These are phyloP conservation scores for Nemania bipapillata DNA, from an alignment of 2,329 filamentous ascomycete genomes.

Conservation along the genomic window DNA sequence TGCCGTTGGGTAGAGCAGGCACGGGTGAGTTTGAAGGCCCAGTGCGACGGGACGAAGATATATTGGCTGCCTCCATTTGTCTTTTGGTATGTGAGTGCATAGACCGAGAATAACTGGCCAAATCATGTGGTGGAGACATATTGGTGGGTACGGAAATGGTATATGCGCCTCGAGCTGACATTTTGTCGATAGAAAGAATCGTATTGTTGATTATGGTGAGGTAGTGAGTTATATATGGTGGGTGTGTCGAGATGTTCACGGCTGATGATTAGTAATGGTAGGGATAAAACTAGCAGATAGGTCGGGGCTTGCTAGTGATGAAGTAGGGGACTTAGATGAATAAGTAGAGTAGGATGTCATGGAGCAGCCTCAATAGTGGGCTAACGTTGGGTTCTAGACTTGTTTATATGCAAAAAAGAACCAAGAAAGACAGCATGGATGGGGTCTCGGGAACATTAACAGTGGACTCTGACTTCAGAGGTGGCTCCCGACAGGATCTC, in stretches of 20 bases:
- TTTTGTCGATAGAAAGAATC: slow-evolving; percentile 22
- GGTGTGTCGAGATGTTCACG: slow-evolving; percentile 2
- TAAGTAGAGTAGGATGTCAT: background rate
- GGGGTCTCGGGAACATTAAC: slow-evolving; percentile 12
- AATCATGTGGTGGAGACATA: slow-evolving; percentile 48
- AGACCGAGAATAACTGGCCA: slow-evolving; percentile 63
- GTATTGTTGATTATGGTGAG: background rate
- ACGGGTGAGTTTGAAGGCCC: slow-evolving; percentile 34
- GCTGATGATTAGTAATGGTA: background rate
- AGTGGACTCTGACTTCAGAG: slow-evolving; percentile 44
- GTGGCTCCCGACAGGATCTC: slow-evolving; percentile 8
- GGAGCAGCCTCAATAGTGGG: background rate
- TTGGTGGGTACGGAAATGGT: slow-evolving; percentile 46
- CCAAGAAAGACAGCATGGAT: slow-evolving; percentile 16
- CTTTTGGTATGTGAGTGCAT: slow-evolving; percentile 74
- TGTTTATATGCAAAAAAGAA: slow-evolving; percentile 41
- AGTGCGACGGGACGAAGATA: slow-evolving; percentile 55
- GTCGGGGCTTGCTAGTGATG: slow-evolving; percentile 1
- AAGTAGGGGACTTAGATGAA: background rate
- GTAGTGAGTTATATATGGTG: background rate
- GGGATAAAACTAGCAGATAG: background rate
- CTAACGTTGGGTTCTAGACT: slow-evolving; percentile 9
- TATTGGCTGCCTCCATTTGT: slow-evolving; percentile 69
- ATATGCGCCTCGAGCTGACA: slow-evolving; percentile 47
- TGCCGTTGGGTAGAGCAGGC: slow-evolving; percentile 46